These are phyloP conservation scores for Suillus subaureus DNA, from an alignment of 768 basidiomycete genomes.

Conservation along the genomic window DNA sequence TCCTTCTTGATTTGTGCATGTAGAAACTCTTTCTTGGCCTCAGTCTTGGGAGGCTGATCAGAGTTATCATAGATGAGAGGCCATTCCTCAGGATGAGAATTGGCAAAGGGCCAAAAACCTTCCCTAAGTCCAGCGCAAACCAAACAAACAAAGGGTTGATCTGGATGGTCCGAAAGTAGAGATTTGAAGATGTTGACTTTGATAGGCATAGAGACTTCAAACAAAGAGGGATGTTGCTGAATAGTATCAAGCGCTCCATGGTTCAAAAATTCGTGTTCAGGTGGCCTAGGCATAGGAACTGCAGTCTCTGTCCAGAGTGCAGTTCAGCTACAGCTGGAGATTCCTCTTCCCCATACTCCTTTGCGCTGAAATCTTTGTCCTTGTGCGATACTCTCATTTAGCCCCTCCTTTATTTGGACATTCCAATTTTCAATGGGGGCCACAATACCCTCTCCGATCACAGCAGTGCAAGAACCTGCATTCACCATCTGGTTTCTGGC, in stretches of 20 bases:
- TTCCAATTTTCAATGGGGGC: too few species aligned
- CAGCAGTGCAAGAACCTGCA: not conserved
- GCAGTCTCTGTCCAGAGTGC: too few species aligned
- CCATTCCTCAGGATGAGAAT: constrained; percentile 2
- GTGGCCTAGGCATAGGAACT: too few species aligned
- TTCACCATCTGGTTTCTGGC: not conserved
- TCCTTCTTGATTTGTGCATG: constrained; percentile 17
- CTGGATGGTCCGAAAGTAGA: constrained; percentile 29
- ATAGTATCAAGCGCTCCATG: not conserved
- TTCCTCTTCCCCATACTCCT: too few species aligned
- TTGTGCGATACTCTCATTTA: too few species aligned
- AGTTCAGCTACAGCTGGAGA: too few species aligned
- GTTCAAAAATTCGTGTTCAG: not conserved
- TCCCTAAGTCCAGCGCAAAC: constrained; percentile 24
- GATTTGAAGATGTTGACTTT: constrained; percentile 26
- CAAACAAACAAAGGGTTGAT: constrained; percentile 31
- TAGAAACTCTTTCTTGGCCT: constrained; percentile 6
- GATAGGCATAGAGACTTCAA: constrained; percentile 29
- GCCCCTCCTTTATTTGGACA: too few species aligned
- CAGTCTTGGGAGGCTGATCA: not conserved
- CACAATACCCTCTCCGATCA: not conserved
- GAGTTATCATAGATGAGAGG: not conserved
- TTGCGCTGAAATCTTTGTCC: too few species aligned
- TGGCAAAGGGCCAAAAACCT: constrained; percentile 37
- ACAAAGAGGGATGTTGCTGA: not conserved